Conservation (phyloP, 2,329 filamentous ascomycete species). For the Phaeosphaeriaceae sp. region DNA sequence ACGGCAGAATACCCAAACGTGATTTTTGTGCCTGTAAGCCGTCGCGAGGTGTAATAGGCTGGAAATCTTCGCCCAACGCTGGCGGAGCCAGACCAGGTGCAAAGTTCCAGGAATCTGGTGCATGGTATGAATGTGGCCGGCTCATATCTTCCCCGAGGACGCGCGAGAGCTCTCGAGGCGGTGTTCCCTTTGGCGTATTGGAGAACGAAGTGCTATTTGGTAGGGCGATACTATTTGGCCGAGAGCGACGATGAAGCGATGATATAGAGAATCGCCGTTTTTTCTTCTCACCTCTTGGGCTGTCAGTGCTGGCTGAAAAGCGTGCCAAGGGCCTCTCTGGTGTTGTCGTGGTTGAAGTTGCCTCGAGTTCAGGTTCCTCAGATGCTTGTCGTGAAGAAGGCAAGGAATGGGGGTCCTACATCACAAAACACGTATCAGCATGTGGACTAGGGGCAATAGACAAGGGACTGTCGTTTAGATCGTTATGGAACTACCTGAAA, state of each 20-base stretch:
- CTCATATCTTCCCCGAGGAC: conserved; percentile 11
- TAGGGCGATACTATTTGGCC: conserved; percentile 38
- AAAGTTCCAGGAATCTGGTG: conserved; percentile 35
- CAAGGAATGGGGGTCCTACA: conserved; percentile 32
- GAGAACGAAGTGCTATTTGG: conserved; percentile 21
- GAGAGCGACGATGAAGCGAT: conserved; percentile 41
- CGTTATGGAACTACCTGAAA: conserved; percentile 34
- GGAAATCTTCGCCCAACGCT: conserved; percentile 16
- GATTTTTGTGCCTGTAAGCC: conserved; percentile 6
- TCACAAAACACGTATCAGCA: conserved; percentile 47
- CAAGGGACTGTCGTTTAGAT: conserved; percentile 35
- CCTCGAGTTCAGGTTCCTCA: conserved; percentile 37
- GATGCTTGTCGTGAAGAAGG: conserved; percentile 39
- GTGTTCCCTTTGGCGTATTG: conserved; percentile 26
- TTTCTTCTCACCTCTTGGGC: conserved; percentile 31
- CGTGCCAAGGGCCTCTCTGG: conserved; percentile 9
- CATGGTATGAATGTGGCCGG: conserved; percentile 40
- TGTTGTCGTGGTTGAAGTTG: conserved; percentile 14
- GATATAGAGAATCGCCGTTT: conserved; percentile 41
- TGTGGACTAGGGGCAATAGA: conserved; percentile 22
- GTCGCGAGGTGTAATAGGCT: conserved; percentile 9
- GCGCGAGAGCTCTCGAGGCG: conserved; percentile 31
- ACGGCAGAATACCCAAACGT: conserved; percentile 33
- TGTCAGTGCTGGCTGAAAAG: conserved; percentile 14
- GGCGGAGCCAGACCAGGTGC: conserved; percentile 14